A percentile compares a stretch with the other conserved stretches of the same genome.
Conservation (phyloP, 225 moss, liverwort and hornwort species). For the Polytrichum commune region DNA sequence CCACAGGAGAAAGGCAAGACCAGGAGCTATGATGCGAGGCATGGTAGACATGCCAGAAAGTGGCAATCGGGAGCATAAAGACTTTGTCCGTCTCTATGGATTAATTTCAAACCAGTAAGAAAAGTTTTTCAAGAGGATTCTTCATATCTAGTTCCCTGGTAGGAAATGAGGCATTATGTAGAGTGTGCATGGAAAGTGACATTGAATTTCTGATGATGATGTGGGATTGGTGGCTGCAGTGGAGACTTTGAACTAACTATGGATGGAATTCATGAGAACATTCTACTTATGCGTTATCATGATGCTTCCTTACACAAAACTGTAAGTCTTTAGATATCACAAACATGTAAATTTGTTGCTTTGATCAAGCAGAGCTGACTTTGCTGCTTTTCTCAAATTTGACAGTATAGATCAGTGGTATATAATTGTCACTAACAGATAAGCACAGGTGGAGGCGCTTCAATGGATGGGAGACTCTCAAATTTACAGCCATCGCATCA, state of each 20-base stretch:
- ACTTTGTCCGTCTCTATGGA: slow-evolving; percentile 75
- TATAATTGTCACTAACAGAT: neutral
- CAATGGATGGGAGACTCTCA: slow-evolving; percentile 69
- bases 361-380: neutral
- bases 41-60: slow-evolving; percentile 38
- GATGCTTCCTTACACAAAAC: slow-evolving; percentile 79
- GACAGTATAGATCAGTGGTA: neutral
- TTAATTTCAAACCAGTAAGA: slow-evolving; percentile 82
- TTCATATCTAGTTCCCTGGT: no score
- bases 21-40: slow-evolving; percentile 41
- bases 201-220: neutral
- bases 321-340: slow-evolving; percentile 36
- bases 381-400: neutral
- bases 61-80: slow-evolving; percentile 58
- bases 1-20: slow-evolving; percentile 48
- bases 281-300: slow-evolving; percentile 75
- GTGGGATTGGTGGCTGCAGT: slow-evolving; percentile 39
- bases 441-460: slow-evolving; percentile 52
- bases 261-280: slow-evolving; percentile 84
- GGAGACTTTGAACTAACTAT: slow-evolving; percentile 77
- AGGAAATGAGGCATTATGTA: no score
- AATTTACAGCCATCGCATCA: slow-evolving; percentile 39
- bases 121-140: neutral
- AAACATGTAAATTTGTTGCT: neutral
- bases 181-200: neutral